Evolutionary conservation across 805 yeast species (phyloP).

Genomic region (Lipomyces chichibuensis): DNA sequence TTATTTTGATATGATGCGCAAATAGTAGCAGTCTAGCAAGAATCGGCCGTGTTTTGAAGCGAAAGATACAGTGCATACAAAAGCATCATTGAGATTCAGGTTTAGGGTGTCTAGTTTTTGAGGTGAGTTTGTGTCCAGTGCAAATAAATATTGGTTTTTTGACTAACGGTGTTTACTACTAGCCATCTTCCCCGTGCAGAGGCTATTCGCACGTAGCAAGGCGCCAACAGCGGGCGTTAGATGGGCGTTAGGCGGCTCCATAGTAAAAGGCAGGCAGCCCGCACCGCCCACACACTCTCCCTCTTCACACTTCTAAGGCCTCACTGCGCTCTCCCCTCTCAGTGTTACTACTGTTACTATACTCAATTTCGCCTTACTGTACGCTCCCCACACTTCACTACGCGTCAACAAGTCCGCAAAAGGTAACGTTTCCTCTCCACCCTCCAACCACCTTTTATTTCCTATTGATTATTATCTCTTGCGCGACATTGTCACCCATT

Average conservation of each 20-base stretch:
- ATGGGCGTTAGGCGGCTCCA: conserved; percentile 3
- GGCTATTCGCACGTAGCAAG: neutral
- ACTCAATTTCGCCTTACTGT: conserved; percentile 5
- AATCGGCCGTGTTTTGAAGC: too few relatives aligned
- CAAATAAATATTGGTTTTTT: neutral
- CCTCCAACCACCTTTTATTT: conserved; percentile 1
- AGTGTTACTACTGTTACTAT: neutral
- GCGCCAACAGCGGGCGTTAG: neutral
- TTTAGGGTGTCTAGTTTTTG: neutral
- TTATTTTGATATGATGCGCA: too few relatives aligned
- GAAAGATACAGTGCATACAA: too few relatives aligned
- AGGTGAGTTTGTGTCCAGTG: neutral
- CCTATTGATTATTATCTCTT: neutral
- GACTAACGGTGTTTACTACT: neutral
- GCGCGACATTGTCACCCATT: neutral
- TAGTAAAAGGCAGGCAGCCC: conserved; percentile 25
- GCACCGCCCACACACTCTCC: conserved; percentile 15
- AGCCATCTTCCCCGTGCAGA: neutral
- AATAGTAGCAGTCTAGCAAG: too few relatives aligned
- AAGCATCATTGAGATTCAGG: neutral
- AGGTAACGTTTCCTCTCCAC: conserved; percentile 11
- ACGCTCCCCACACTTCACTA: neutral
- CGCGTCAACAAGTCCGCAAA: conserved; percentile 8
- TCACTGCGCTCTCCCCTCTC: conserved; percentile 6
- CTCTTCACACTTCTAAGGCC: conserved; percentile 18